Percentiles rank a stretch among this genome's conserved stretches.
These are phyloP conservation scores for Cicer chorassanicum DNA, from an alignment of 306 rosid genomes.

Conservation along the genomic window DNA sequence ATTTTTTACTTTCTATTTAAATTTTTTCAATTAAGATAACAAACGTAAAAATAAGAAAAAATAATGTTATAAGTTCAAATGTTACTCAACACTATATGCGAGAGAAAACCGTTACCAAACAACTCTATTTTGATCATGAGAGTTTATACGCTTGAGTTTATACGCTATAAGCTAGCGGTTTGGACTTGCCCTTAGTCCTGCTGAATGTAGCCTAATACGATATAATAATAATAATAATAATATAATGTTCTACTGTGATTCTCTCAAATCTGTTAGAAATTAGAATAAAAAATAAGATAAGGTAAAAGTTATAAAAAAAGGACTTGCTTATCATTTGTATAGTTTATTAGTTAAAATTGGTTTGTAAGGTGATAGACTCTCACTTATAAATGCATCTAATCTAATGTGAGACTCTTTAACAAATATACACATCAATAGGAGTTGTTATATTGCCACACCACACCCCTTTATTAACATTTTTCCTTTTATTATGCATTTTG, in stretches of 20 bases:
- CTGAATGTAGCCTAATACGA: not conserved
- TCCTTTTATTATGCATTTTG: constrained; percentile 1
- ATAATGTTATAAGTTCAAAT: not conserved
- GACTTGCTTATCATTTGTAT: not conserved
- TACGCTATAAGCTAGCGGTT: not conserved
- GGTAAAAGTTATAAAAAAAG: not conserved
- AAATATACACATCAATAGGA: not conserved
- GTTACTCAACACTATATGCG: not conserved
- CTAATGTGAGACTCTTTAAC: not conserved
- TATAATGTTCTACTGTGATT: not conserved
- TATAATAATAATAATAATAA: not conserved
- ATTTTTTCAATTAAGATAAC: not conserved
- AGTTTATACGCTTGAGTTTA: not conserved
- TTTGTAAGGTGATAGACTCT: not conserved
- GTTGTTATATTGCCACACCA: not conserved
- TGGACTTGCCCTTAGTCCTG: not conserved
- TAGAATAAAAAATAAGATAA: not conserved
- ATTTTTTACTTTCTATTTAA: not conserved
- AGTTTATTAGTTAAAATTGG: not conserved
- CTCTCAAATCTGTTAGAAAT: not conserved
- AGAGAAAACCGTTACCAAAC: not conserved
- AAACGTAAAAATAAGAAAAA: not conserved
- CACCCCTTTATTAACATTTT: not conserved
- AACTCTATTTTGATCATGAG: not conserved
- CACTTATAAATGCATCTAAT: not conserved